A percentile compares a stretch with the other conserved stretches of the same genome.
phyloP scores from a whole-genome alignment of 169 alveolate genomes.

The Plasmodium vivax region DNA sequence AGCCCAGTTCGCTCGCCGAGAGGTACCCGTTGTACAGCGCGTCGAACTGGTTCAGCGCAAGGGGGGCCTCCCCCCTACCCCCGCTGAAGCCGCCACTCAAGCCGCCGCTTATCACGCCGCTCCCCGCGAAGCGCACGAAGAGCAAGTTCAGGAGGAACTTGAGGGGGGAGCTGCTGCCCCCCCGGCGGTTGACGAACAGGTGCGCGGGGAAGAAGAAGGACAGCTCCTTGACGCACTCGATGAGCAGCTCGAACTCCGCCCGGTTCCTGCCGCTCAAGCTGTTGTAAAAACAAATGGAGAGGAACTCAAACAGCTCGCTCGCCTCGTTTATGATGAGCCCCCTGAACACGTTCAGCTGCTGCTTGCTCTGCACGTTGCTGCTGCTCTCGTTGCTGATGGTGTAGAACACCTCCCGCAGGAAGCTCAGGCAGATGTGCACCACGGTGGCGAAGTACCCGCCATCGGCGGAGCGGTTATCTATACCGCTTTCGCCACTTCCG shows the following conservation, averaged over 20 bases:
- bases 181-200: slow-evolving; percentile 11
- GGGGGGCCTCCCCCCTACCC: neutral
- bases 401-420: slow-evolving; percentile 36
- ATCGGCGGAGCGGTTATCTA: neutral
- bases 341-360: slow-evolving; percentile 25
- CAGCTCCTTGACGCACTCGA: slow-evolving; percentile 52
- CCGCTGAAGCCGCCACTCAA: too few relatives aligned
- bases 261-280: slow-evolving; percentile 1
- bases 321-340: slow-evolving; percentile 11
- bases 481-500: neutral
- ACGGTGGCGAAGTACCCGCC: neutral
- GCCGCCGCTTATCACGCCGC: neutral
- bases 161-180: slow-evolving; percentile 9
- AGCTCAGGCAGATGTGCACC: slow-evolving; percentile 54
- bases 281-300: slow-evolving; percentile 18
- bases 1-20: neutral
- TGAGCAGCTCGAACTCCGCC: slow-evolving; percentile 17
- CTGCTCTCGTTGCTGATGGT: slow-evolving; percentile 32
- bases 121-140: neutral
- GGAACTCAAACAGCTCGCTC: slow-evolving; percentile 22
- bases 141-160: slow-evolving; percentile 33
- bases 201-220: slow-evolving; percentile 55
- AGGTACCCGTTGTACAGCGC: neutral
- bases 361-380: slow-evolving; percentile 2
- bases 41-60: neutral